These are phyloP conservation scores for Fusarium equiseti DNA, from an alignment of 2,329 filamentous ascomycete species.

Conservation along the genomic window DNA sequence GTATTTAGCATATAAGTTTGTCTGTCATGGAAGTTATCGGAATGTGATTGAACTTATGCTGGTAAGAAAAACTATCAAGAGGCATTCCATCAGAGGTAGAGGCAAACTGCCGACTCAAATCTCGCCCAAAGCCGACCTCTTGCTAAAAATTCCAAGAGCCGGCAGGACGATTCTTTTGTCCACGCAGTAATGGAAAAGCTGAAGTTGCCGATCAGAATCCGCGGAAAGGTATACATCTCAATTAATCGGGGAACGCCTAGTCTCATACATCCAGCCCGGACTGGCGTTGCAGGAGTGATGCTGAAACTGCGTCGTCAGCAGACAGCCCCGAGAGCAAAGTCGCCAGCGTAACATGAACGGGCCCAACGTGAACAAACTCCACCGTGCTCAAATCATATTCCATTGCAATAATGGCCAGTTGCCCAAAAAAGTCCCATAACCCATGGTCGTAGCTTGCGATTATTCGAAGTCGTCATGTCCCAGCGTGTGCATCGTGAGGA, in stretches of 20 bases:
- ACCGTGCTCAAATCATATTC: slow-evolving; percentile 52
- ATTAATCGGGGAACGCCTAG: slow-evolving; percentile 62
- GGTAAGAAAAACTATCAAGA: background rate
- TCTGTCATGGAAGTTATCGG: background rate
- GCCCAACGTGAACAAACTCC: slow-evolving; percentile 53
- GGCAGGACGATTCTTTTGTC: background rate
- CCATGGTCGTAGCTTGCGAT: slow-evolving; percentile 47
- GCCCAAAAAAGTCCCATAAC: slow-evolving; percentile 50
- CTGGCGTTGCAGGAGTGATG: slow-evolving; percentile 38
- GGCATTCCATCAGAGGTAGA: slow-evolving; percentile 1
- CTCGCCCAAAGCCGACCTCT: background rate
- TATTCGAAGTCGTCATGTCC: slow-evolving; percentile 47
- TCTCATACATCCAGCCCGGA: slow-evolving; percentile 57
- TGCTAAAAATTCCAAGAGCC: background rate
- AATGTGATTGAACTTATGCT: slow-evolving; percentile 6
- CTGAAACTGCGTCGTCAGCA: slow-evolving; percentile 36
- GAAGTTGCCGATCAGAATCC: slow-evolving; percentile 1
- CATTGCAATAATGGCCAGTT: slow-evolving; percentile 48
- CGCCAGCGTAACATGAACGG: slow-evolving; percentile 47
- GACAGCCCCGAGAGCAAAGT: slow-evolving; percentile 33
- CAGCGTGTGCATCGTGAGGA: slow-evolving; percentile 42
- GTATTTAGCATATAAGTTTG: background rate
- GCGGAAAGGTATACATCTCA: slow-evolving; percentile 51
- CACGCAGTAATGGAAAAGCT: background rate
- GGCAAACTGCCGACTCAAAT: background rate